Evolutionary conservation across 202 grass and related monocot genomes (phyloP), one percentile per base, ranked within the genome.

Genomic region (Musa balbisiana): DNA sequence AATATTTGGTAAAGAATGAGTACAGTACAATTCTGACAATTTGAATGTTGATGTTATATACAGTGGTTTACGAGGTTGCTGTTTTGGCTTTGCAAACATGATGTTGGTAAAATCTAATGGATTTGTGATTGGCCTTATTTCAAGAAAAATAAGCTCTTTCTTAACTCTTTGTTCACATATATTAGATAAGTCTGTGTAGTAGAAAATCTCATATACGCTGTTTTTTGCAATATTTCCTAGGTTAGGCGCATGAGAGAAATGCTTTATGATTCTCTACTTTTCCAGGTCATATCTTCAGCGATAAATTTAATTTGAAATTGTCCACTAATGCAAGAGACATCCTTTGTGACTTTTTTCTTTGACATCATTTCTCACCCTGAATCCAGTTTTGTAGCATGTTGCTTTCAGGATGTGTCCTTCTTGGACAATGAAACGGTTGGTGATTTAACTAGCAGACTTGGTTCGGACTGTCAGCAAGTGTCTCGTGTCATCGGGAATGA

Each of bases 371-470:
- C 33, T 12, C 8, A 52, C 15, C 64, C 14, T 67, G 60, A 78
- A 77, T 23, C 49, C 53, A 64, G 72, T 67, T 81, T 49, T 80
- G 71, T 67, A 33, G 27, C 24, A 62, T 25, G 25, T 74, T 81
- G 11, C 11, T 87, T 69, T 55, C 83, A 98, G 91, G 94, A 98
- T 73, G 80, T 98, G 76, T 91, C 85, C 55, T 98, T 98, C 87
- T 98, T 94, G 20, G 94, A 98, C 70, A 89, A 94, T 79, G 94
- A 98, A 98, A 94, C 94, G 26, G 94, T 98, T 1, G 91, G 94
- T 64, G 94, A 98, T 88, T 74, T 98, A 85, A 98, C 94, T 49
- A 98, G 94, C 81, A 94, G 94, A 71, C 94, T 98, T 82, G 94
- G 94, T 71, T 93, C 94, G 55, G 91, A 98, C 85, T 98, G 94